Conservation (phyloP, 2,329 filamentous ascomycete genomes). For the Verticillium tricorpus region DNA sequence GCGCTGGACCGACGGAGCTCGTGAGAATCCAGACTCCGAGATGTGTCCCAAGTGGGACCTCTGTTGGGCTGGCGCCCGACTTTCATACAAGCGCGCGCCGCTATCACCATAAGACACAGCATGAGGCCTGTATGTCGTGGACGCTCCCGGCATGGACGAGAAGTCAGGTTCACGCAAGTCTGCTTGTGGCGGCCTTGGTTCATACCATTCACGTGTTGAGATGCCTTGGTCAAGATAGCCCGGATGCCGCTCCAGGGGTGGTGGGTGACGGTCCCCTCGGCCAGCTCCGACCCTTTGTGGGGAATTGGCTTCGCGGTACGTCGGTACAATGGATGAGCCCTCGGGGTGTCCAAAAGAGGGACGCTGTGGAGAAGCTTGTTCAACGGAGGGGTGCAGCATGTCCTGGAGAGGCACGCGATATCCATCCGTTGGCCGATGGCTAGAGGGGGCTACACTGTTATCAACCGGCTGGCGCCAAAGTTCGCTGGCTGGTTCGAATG, state of each 20-base stretch:
- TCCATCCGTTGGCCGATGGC: neutral
- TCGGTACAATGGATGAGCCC: constrained; percentile 11
- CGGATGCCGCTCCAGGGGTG: constrained; percentile 2
- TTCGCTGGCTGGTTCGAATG: neutral
- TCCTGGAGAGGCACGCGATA: constrained; percentile 27
- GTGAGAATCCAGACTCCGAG: neutral
- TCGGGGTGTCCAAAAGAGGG: constrained; percentile 27
- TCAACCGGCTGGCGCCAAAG: neutral
- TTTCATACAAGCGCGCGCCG: neutral
- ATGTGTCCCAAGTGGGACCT: neutral
- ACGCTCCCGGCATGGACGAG: neutral
- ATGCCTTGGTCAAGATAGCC: neutral
- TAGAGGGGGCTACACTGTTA: neutral
- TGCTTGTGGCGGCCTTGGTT: neutral
- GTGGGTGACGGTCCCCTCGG: constrained; percentile 9
- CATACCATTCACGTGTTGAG: neutral
- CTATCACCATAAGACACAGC: neutral
- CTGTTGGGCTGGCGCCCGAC: neutral
- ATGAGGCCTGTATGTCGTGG: neutral
- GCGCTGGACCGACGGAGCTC: neutral
- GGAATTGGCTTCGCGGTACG: neutral
- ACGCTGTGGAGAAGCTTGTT: constrained; percentile 33
- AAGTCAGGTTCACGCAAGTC: neutral
- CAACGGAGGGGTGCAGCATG: constrained; percentile 41
- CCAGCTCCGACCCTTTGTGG: neutral